Evolutionary conservation across 345 rosid genomes (phyloP).

Genomic region (Syzygium aromaticum): DNA sequence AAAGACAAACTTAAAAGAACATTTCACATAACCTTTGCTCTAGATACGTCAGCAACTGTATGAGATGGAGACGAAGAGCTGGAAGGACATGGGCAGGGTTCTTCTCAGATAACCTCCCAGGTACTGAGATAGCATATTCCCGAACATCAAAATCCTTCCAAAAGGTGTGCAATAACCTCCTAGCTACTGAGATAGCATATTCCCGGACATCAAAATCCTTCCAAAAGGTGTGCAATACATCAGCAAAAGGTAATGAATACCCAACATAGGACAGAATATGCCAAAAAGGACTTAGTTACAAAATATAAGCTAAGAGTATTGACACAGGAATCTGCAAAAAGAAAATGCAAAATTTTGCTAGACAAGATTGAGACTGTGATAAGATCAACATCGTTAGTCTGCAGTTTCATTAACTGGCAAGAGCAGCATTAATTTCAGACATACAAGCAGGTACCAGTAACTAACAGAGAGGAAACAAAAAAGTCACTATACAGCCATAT

Average conservation of each 20-base stretch:
- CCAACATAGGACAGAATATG: constrained; percentile 1
- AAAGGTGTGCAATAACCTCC: not conserved
- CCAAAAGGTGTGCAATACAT: too few species aligned
- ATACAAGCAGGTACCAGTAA: not conserved
- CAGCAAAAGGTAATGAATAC: constrained; percentile 11
- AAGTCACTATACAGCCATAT: not conserved
- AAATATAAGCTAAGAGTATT: not conserved
- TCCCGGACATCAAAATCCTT: too few species aligned
- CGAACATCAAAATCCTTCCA: constrained; percentile 86
- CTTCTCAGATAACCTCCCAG: constrained; percentile 93
- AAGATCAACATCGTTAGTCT: not conserved
- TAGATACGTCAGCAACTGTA: constrained; percentile 91
- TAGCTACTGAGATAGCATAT: too few species aligned
- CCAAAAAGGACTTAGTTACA: not conserved
- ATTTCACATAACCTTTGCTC: constrained; percentile 63
- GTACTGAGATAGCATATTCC: constrained; percentile 89
- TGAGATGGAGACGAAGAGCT: constrained; percentile 98
- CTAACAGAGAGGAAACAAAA: not conserved
- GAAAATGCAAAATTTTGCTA: not conserved
- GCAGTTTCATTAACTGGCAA: not conserved
- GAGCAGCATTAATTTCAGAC: not conserved
- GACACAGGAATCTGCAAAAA: not conserved
- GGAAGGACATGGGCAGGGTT: constrained; percentile 99
- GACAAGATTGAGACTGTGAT: not conserved
- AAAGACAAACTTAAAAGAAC: not conserved